Conservation (phyloP, 805 yeast species). For the Candida ovalis region DNA sequence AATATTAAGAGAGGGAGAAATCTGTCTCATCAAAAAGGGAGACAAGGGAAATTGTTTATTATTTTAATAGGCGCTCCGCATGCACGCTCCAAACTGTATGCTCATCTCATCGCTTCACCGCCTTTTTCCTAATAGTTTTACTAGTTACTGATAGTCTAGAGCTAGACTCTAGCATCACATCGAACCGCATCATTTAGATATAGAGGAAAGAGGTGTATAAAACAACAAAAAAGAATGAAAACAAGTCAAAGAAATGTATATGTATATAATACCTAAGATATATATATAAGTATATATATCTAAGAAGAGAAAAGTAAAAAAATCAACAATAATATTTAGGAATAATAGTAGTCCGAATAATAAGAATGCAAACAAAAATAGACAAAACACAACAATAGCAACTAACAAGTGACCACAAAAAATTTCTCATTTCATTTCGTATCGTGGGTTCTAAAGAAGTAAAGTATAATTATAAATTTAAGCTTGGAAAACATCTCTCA, state of each 20-base stretch:
- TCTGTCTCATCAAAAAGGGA: not conserved
- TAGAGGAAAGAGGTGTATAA: not conserved
- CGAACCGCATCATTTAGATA: not conserved
- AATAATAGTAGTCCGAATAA: not conserved
- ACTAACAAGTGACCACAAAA: not conserved
- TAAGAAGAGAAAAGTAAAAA: not conserved
- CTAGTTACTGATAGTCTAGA: not conserved
- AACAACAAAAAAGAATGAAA: not conserved
- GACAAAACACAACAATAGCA: not conserved
- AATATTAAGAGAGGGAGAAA: not conserved
- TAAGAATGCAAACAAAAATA: not conserved
- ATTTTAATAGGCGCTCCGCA: no score
- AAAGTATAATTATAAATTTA: slow-evolving; percentile 1
- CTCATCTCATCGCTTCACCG: not conserved
- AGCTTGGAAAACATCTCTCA: slow-evolving; percentile 67
- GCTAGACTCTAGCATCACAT: no score
- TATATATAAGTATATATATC: not conserved
- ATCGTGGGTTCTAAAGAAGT: not conserved
- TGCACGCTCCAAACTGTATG: not conserved
- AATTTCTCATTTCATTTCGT: not conserved
- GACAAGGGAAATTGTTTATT: not conserved
- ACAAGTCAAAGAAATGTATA: not conserved
- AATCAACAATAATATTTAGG: not conserved
- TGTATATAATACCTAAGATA: not conserved
- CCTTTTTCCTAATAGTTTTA: not conserved